Evolutionary conservation across 2,329 filamentous ascomycete species (phyloP), one percentile per base, ranked within the genome.

Genomic region (Calycina marina): DNA sequence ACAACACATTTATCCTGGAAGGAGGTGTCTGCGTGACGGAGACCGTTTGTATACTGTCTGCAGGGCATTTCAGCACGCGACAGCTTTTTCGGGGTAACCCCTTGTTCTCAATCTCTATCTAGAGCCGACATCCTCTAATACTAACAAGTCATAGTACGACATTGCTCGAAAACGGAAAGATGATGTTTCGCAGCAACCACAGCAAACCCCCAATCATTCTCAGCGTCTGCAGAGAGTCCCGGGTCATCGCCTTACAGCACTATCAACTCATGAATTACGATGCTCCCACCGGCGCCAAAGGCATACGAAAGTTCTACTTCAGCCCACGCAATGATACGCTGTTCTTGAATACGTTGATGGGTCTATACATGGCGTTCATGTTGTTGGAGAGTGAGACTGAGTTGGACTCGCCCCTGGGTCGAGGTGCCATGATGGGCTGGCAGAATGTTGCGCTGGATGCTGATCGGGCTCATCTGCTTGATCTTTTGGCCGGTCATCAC

Each of bases 141-240:
- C n/a, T n/a, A n/a, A n/a, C n/a, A n/a, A n/a, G n/a, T n/a, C n/a
- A n/a, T n/a, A n/a, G n/a, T 22, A 22, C 20, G 20, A 46, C 44
- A 24, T 42, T 49, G 15, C 49, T 29, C 5, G 27, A 51, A 31
- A 46, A 51, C 18, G 41, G 48, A 22, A 43, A 43, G 26, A 50
- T 49, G 38, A 51, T 45, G 14, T 50, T 51, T 29, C 47, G 48
- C n/a, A 49, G 46, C 13, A 51, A 51, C 36, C 41, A 38, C 17
- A 39, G 34, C 6, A 36, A 33, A 6, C 45, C 48, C 10, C 49
- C 49, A 5, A 12, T 42, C 2, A 41, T 51, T 5, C 42, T 51
- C 12, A 45, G 47, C 15, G 39, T 36, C 16, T 44, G 40, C 32
- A 36, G 15, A 6, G 49, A 51, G 35, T 46, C 46, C n/a, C 37